phyloP scores from a whole-genome alignment of 306 rosid genomes.

The Canavalia gladiata region DNA sequence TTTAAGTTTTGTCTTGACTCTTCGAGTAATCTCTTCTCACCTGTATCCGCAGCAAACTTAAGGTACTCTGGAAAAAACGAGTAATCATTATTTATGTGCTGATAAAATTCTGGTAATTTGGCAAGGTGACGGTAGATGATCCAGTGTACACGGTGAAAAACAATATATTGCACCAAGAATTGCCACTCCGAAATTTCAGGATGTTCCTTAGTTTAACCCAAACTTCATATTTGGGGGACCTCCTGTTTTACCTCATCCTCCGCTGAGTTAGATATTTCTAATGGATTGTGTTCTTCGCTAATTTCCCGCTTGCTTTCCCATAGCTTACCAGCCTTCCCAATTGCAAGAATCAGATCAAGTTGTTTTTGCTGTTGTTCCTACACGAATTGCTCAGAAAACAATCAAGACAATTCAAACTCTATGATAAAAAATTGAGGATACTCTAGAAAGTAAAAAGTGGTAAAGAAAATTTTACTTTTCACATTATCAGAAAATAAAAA shows the following conservation, averaged over 20 bases:
- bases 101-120: conserved; percentile 30
- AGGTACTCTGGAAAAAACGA: conserved; percentile 24
- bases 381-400: conserved; percentile 34
- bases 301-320: conserved; percentile 64
- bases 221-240: conserved; percentile 67
- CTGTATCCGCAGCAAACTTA: conserved; percentile 44
- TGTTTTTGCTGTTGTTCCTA: conserved; percentile 95
- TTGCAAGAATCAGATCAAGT: conserved; percentile 84
- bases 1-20: conserved; percentile 19
- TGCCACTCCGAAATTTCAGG: conserved; percentile 29
- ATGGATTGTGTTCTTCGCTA: conserved; percentile 48
- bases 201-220: conserved; percentile 40
- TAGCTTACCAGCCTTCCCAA: conserved; percentile 71
- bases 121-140: conserved; percentile 21
- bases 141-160: conserved; percentile 36
- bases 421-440: neutral
- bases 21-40: conserved; percentile 34
- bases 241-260: conserved; percentile 61
- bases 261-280: conserved; percentile 50
- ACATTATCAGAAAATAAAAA: conserved; percentile 23
- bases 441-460: conserved; percentile 25
- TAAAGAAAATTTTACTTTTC: conserved; percentile 20
- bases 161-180: conserved; percentile 34
- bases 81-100: conserved; percentile 39
- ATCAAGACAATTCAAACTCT: conserved; percentile 32